Evolutionary conservation across 352 stramenopile genomes (phyloP), one percentile per base, ranked within the genome.

Genomic region (Phytophthora cryptogea): DNA sequence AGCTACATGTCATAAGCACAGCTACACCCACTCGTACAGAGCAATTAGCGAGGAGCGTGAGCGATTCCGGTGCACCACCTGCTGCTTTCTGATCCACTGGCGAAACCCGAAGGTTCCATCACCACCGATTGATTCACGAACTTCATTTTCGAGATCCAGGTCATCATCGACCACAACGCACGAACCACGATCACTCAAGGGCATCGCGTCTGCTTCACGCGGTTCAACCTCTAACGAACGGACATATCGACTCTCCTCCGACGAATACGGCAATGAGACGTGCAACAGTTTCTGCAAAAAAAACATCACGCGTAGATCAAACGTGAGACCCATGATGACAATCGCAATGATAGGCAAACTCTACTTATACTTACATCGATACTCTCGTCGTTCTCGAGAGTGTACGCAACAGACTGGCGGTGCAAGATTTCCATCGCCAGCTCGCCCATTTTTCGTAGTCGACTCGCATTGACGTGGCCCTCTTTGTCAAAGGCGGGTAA

Each of bases 51-150:
- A 73, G 23, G 84, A 91, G 9, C 82, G 72, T 2, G 84, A 91
- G 6, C 84, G 81, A 62, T 90, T 83, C 20, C 82, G 78, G 48
- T 91, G 82, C 8, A 93, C 84, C 2, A 94, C 79, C 54, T 91
- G 87, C 45, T 92, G 85, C 68, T 89, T 94, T 17, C 83, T 78
- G 53, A 94, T 81, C 85, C 83, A 92, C 54, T 92, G 83, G 13
- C 85, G 80, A 36, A 92, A 85, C 5, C 83, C 85, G 36, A 92
- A 92, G 0, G 76, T 94, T 8, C 83, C 83, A 33, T 91, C 83
- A 8, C 66, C 68, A 5, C 85, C 85, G 31, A 92, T 90, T 20
- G 82, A 92, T 46, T 84, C 85, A 23, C 82, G 78, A 23, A 92
- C 83, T 73, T 94, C 81, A 54, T 43, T 90, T 59, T 90, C 81